Evolutionary conservation across 148 eudicot genomes (phyloP).

Genomic region (Rhododendron griersonianum): DNA sequence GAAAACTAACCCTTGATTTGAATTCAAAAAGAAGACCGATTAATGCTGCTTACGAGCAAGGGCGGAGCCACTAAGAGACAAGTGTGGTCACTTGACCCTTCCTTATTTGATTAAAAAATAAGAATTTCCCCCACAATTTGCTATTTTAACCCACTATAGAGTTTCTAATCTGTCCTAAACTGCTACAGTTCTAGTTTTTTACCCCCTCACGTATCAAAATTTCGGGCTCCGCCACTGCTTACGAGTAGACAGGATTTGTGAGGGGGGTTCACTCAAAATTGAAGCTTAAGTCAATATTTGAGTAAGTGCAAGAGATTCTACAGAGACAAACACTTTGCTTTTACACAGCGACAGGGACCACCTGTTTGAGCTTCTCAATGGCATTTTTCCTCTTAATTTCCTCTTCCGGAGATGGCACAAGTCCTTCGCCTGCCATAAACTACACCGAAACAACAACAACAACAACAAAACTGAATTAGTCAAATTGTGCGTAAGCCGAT

Average conservation of each 20-base stretch:
- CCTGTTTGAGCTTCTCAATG: constrained; percentile 48
- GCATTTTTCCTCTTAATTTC: constrained; percentile 35
- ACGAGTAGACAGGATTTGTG: neutral
- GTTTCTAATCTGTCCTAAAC: too few species aligned
- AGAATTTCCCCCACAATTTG: too few species aligned
- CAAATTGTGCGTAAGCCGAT: too few species aligned
- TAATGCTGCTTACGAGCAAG: neutral
- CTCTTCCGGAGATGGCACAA: constrained; percentile 48
- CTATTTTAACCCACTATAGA: too few species aligned
- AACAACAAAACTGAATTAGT: neutral
- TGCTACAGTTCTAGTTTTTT: too few species aligned
- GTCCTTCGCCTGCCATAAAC: constrained; percentile 46
- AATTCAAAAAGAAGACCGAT: neutral
- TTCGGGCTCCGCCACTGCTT: too few species aligned
- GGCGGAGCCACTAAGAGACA: neutral
- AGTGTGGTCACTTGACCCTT: too few species aligned
- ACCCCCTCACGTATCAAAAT: too few species aligned
- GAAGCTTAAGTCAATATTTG: neutral
- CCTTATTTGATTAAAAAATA: too few species aligned
- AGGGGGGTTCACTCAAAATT: neutral
- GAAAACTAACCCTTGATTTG: neutral
- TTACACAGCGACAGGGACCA: constrained; percentile 4
- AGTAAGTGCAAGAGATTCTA: neutral
- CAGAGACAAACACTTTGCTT: neutral
- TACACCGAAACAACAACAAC: neutral